Percentiles rank a stretch among this genome's conserved stretches.
Evolutionary conservation across 2,329 filamentous ascomycete genomes (phyloP).

Genomic region (Sordariomycetes sp.): DNA sequence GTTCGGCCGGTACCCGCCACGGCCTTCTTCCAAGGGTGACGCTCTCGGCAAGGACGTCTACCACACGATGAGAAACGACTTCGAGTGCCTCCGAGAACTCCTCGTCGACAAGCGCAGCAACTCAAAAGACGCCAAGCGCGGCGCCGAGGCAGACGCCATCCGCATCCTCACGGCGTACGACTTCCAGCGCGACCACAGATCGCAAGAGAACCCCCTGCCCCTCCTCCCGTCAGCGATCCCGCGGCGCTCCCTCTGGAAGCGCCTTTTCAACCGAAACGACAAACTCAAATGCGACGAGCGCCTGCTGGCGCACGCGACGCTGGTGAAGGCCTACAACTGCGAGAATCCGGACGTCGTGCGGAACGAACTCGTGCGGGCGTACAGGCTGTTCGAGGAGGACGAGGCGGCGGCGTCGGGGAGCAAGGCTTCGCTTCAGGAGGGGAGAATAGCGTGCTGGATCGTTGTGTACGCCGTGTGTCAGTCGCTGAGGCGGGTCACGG

Average conservation of each 20-base stretch:
- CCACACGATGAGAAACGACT: conserved; percentile 52
- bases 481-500: conserved; percentile 51
- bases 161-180: conserved; percentile 60
- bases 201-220: conserved; percentile 54
- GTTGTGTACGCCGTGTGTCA: conserved; percentile 63
- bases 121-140: conserved; percentile 23
- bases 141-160: conserved; percentile 53
- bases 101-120: conserved; percentile 45
- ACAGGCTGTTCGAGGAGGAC: conserved; percentile 56
- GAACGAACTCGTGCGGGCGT: conserved; percentile 49
- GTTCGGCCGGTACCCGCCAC: conserved; percentile 61
- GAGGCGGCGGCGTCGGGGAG: conserved; percentile 30
- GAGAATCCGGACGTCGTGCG: conserved; percentile 18
- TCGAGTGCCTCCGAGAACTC: conserved; percentile 56
- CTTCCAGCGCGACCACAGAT: conserved; percentile 37
- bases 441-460: conserved; percentile 67
- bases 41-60: conserved; percentile 34
- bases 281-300: conserved; percentile 33
- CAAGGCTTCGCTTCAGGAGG: conserved; percentile 44
- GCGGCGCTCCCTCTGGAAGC: conserved; percentile 14
- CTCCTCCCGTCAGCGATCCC: conserved; percentile 39
- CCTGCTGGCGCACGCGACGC: conserved; percentile 35
- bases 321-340: conserved; percentile 36
- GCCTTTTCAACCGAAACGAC: conserved; percentile 25
- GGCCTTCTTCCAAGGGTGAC: conserved; percentile 19